Percentiles rank a stretch among this genome's conserved stretches.
phyloP scores from a whole-genome alignment of 305 asterid genomes.

The Fraxinus ornus region DNA sequence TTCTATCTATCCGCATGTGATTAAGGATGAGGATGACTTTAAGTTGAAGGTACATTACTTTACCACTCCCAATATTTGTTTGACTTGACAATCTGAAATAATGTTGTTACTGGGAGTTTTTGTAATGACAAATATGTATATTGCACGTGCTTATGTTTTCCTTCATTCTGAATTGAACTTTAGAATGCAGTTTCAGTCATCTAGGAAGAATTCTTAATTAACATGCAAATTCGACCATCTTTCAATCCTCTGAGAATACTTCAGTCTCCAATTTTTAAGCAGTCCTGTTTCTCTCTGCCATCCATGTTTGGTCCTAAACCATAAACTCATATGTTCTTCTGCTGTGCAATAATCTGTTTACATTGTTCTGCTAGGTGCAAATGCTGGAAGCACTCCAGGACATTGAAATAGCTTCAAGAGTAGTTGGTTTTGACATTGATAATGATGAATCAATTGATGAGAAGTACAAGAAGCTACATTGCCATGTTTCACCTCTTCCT shows the following conservation, averaged over 20 bases:
- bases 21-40: conserved; percentile 78
- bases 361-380: conserved; percentile 63
- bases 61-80: not conserved
- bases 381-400: conserved; percentile 99
- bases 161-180: not conserved
- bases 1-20: conserved; percentile 87
- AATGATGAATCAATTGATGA: conserved; percentile 73
- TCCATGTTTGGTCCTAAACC: not conserved
- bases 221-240: not conserved
- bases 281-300: not conserved
- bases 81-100: not conserved
- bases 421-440: conserved; percentile 79
- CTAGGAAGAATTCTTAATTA: not conserved
- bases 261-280: not conserved
- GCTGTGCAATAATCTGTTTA: conserved; percentile 14
- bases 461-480: conserved; percentile 69
- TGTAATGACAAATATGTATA: not conserved
- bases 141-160: not conserved
- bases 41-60: conserved; percentile 60
- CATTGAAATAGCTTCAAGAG: conserved; percentile 90
- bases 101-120: not conserved
- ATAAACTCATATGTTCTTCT: not conserved
- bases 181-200: not conserved
- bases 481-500: conserved; percentile 77
- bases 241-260: not conserved